phyloP scores from a whole-genome alignment of 805 yeast genomes.

The Saccharomycopsis fibuligera region DNA sequence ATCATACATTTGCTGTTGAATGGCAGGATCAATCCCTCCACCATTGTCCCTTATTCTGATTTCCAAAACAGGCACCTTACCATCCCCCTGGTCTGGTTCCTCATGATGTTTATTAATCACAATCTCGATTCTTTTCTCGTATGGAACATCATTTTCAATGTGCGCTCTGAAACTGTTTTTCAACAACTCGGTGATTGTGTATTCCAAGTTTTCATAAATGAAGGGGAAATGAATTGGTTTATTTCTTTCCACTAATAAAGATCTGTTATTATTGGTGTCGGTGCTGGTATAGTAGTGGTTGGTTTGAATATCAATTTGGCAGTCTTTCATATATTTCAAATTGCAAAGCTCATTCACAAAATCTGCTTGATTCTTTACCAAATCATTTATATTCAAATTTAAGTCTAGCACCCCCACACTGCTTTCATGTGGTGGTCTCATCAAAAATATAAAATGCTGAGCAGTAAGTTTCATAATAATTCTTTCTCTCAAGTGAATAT shows the following conservation, averaged over 20 bases:
- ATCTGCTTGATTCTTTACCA: conserved; percentile 58
- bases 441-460: conserved; percentile 71
- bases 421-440: conserved; percentile 39
- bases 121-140: conserved; percentile 26
- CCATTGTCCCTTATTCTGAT: conserved; percentile 82
- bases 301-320: conserved; percentile 49
- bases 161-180: conserved; percentile 87
- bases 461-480: conserved; percentile 83
- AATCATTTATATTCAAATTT: conserved; percentile 53
- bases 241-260: conserved; percentile 7
- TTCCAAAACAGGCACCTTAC: conserved; percentile 41
- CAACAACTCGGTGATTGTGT: conserved; percentile 76
- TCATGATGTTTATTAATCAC: conserved; percentile 14
- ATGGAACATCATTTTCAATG: conserved; percentile 49
- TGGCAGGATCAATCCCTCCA: conserved; percentile 72
- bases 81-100: conserved; percentile 23
- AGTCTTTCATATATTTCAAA: conserved; percentile 74
- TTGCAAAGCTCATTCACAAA: conserved; percentile 79
- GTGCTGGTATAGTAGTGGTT: conserved; percentile 12
- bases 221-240: conserved; percentile 58
- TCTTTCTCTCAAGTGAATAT: conserved; percentile 72
- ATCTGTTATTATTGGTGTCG: conserved; percentile 11
- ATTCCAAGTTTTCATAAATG: conserved; percentile 82
- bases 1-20: conserved; percentile 66
- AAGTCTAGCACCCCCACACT: conserved; percentile 64